Evolutionary conservation across 2,329 filamentous ascomycete species (phyloP).

Genomic region (Alternaria gansuensis): DNA sequence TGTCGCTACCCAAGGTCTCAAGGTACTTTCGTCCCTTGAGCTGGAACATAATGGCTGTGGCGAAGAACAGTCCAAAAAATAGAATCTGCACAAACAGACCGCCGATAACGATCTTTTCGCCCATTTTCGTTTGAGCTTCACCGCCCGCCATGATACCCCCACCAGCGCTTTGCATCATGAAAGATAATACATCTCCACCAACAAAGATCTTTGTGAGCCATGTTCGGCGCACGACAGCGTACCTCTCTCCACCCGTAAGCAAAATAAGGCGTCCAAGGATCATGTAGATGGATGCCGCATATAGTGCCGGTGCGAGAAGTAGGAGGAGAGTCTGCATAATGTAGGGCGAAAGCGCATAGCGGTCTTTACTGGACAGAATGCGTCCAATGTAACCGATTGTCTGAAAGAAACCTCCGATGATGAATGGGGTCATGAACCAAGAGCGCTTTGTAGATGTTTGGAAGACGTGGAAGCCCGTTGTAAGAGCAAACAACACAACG

Average conservation of each 20-base stretch:
- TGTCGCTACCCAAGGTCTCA: too few relatives aligned
- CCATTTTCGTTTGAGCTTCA: background rate
- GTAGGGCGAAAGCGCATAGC: background rate
- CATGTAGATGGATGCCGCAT: slow-evolving; percentile 61
- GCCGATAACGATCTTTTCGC: background rate
- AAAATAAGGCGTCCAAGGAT: slow-evolving; percentile 56
- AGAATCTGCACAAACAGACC: background rate
- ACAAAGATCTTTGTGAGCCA: slow-evolving; percentile 57
- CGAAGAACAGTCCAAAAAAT: background rate
- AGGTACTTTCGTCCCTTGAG: background rate
- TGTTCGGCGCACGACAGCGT: slow-evolving; percentile 45
- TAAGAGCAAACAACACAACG: too few relatives aligned
- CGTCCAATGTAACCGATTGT: slow-evolving; percentile 32
- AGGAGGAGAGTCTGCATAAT: slow-evolving; percentile 56
- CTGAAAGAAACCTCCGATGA: too few relatives aligned
- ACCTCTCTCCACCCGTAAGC: slow-evolving; percentile 48
- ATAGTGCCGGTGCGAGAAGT: slow-evolving; percentile 58
- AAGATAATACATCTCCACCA: slow-evolving; percentile 55
- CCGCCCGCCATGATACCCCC: slow-evolving; percentile 21
- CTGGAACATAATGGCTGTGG: background rate
- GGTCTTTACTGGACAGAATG: too few relatives aligned
- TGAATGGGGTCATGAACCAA: too few relatives aligned
- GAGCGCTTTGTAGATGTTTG: too few relatives aligned
- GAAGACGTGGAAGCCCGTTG: too few relatives aligned
- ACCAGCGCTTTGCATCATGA: slow-evolving; percentile 56